Conservation (phyloP, 2,329 filamentous ascomycete species). For the Fusarium phyllophilum region DNA sequence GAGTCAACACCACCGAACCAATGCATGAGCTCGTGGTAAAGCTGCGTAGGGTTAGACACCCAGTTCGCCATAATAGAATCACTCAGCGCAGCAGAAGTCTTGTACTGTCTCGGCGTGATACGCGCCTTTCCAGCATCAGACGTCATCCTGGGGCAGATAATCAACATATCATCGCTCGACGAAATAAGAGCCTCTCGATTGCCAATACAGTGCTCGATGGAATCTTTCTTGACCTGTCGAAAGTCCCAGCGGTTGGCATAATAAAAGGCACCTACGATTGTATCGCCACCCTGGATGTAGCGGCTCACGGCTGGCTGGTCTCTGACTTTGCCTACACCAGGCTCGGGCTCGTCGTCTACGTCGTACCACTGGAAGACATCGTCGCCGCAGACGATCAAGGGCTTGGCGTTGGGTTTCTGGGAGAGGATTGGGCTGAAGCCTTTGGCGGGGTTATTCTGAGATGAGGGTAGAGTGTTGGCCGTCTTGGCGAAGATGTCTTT, state of each 20-base stretch:
- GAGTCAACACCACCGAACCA: not conserved
- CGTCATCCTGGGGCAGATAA: not conserved
- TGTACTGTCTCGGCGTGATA: not conserved
- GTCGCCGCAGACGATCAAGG: not conserved
- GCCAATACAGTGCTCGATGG: not conserved
- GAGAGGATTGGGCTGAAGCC: constrained; percentile 1
- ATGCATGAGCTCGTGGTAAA: constrained; percentile 12
- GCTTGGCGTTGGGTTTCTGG: not conserved
- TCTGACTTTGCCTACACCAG: not conserved
- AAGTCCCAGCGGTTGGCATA: not conserved
- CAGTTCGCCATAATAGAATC: not conserved
- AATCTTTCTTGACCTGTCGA: not conserved
- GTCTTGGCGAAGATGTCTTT: not conserved
- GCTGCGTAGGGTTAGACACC: not conserved
- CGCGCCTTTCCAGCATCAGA: not conserved
- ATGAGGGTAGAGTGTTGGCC: not conserved
- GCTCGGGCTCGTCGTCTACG: not conserved
- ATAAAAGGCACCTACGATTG: not conserved
- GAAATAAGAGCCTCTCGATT: constrained; percentile 4
- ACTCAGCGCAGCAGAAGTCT: not conserved
- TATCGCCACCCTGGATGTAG: not conserved
- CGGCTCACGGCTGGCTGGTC: not conserved
- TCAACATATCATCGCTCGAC: not conserved
- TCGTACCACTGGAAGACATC: not conserved
- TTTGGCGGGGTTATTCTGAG: not conserved